Percentiles rank a stretch among this genome's conserved stretches.
These are phyloP conservation scores for Leccinum barrowsii DNA, from an alignment of 768 basidiomycete genomes.

Conservation along the genomic window DNA sequence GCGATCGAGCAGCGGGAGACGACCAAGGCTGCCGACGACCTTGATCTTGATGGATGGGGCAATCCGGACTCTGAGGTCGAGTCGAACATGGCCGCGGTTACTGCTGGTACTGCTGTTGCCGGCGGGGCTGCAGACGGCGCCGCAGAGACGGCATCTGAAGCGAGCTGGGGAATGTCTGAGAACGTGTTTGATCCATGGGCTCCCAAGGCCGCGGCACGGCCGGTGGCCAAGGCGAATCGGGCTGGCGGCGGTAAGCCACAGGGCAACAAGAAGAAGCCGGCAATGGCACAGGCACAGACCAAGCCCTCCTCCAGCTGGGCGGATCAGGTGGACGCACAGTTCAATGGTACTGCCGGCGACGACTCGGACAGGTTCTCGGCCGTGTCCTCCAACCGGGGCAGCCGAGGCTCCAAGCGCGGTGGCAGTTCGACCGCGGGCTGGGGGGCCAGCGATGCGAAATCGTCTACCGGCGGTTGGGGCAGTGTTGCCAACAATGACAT, in stretches of 20 bases:
- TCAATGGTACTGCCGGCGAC: conserved; percentile 4
- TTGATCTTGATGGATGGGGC: conserved; percentile 19
- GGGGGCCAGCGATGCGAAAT: conserved; percentile 9
- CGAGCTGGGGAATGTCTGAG: conserved; percentile 24
- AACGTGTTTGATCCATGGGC: conserved; percentile 23
- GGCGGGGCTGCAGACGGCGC: not conserved
- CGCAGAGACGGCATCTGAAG: conserved; percentile 15
- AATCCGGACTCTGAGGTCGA: conserved; percentile 15
- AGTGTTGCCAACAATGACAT: conserved; percentile 9
- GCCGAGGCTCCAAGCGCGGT: conserved; percentile 8
- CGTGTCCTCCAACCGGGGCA: conserved; percentile 11
- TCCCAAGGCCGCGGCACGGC: not conserved
- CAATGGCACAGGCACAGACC: not conserved
- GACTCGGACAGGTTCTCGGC: not conserved
- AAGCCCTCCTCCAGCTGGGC: conserved; percentile 21
- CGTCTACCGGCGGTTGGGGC: conserved; percentile 28
- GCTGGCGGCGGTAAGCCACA: not conserved
- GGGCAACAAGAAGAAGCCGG: conserved; percentile 9
- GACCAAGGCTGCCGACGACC: conserved; percentile 2
- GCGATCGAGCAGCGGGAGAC: conserved; percentile 24
- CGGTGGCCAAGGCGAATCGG: conserved; percentile 7
- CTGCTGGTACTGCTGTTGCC: not conserved
- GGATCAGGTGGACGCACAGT: conserved; percentile 24
- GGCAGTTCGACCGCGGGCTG: conserved; percentile 7
- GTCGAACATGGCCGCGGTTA: not conserved